Conservation (phyloP, 148 eudicot species). For the Cornus controversa region DNA sequence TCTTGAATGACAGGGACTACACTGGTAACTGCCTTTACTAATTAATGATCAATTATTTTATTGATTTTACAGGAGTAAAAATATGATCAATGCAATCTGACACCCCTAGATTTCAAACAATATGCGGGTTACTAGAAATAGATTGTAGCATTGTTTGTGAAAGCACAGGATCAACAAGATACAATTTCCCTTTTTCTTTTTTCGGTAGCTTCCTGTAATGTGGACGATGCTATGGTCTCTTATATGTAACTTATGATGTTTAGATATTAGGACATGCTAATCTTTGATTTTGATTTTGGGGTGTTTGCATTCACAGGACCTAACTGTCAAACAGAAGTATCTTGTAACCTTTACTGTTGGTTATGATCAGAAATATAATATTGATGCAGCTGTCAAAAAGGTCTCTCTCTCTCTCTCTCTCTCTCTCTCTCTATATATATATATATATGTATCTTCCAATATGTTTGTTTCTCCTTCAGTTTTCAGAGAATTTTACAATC, state of each 20-base stretch:
- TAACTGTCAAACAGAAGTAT: conserved; percentile 55
- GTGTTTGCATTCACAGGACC: conserved; percentile 50
- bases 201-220: background rate
- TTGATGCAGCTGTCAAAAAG: conserved; percentile 74
- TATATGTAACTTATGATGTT: background rate
- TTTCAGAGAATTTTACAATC: conserved; percentile 74
- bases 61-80: too few species aligned
- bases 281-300: background rate
- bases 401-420: conserved; percentile 21
- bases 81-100: background rate
- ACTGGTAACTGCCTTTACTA: background rate
- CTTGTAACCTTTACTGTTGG: conserved; percentile 86
- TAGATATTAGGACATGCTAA: background rate
- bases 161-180: background rate
- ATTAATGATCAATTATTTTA: too few species aligned
- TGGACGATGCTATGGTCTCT: background rate
- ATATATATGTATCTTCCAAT: background rate
- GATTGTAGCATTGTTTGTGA: background rate
- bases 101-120: background rate
- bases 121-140: background rate
- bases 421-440: background rate
- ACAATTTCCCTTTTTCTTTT: background rate
- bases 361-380: conserved; percentile 47
- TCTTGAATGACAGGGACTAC: too few species aligned
- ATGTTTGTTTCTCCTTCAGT: conserved; percentile 36